Evolutionary conservation across 805 yeast genomes (phyloP).

Genomic region (Osmozyma mogii): DNA sequence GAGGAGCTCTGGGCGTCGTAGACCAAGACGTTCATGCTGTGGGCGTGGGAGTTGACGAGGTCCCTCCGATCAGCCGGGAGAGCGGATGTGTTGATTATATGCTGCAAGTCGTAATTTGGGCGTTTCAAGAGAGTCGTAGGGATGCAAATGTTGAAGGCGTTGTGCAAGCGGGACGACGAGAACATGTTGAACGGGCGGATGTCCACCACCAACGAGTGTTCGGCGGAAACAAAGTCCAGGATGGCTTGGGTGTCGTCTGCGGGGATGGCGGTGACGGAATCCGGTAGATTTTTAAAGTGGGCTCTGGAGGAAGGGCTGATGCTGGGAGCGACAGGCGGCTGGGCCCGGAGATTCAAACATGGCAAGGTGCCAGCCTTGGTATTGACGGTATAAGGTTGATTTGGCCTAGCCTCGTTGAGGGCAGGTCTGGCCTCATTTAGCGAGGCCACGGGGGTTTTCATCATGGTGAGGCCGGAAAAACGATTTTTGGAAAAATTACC

Average conservation of each 20-base stretch:
- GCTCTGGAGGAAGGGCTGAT: background rate
- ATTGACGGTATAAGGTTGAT: conserved; percentile 3
- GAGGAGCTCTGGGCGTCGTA: conserved; percentile 26
- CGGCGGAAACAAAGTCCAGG: conserved; percentile 1
- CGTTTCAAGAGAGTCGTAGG: conserved; percentile 39
- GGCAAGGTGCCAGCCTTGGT: background rate
- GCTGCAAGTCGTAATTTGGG: conserved; percentile 23
- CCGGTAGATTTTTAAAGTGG: conserved; percentile 5
- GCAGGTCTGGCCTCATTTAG: conserved; percentile 1
- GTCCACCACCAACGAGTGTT: conserved; percentile 21
- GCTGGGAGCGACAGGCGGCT: background rate
- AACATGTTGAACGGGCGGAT: conserved; percentile 33
- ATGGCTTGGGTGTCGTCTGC: conserved; percentile 5
- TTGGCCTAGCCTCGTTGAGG: conserved; percentile 1
- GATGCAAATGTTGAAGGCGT: conserved; percentile 32
- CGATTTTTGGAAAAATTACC: no score
- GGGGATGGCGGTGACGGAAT: conserved; percentile 6
- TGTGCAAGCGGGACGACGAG: conserved; percentile 19
- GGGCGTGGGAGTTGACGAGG: conserved; percentile 9
- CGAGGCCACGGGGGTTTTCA: conserved; percentile 4
- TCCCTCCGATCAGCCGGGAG: conserved; percentile 16
- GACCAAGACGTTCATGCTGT: conserved; percentile 18
- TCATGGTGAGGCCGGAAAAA: background rate
- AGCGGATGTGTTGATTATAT: conserved; percentile 25
- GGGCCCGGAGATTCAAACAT: background rate